Conservation (phyloP, 805 yeast species). For the Hanseniaspora thailandica region DNA sequence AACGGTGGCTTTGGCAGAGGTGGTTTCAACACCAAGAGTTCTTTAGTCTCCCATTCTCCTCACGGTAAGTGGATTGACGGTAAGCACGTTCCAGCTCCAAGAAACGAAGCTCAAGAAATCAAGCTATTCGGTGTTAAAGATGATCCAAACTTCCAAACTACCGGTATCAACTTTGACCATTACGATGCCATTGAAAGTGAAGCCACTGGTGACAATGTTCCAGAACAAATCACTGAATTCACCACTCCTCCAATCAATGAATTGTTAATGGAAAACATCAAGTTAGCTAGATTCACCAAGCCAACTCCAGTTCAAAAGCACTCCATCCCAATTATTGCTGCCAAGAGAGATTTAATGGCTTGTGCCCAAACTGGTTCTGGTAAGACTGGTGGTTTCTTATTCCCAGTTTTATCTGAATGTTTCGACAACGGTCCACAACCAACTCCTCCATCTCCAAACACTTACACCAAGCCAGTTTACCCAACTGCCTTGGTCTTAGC, state of each 20-base stretch:
- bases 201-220: slow-evolving; percentile 89
- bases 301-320: slow-evolving; percentile 96
- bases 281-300: slow-evolving; percentile 76
- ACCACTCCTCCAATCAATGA: slow-evolving; percentile 85
- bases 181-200: slow-evolving; percentile 98
- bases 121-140: slow-evolving; percentile 74
- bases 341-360: slow-evolving; percentile 87
- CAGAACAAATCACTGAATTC: slow-evolving; percentile 81
- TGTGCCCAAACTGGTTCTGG: slow-evolving; percentile 99
- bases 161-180: slow-evolving; percentile 97
- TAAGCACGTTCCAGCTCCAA: slow-evolving; percentile 70
- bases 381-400: slow-evolving; percentile 98
- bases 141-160: slow-evolving; percentile 61
- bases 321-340: slow-evolving; percentile 83
- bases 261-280: slow-evolving; percentile 75
- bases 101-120: slow-evolving; percentile 55
- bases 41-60: slow-evolving; percentile 27
- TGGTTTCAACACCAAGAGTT: slow-evolving; percentile 21
- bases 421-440: slow-evolving; percentile 78
- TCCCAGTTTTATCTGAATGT: slow-evolving; percentile 91
- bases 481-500: slow-evolving; percentile 95
- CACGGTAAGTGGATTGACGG: slow-evolving; percentile 83
- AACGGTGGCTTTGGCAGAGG: slow-evolving; percentile 30
- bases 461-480: slow-evolving; percentile 63
- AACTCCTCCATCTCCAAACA: slow-evolving; percentile 28